phyloP scores from a whole-genome alignment of 305 asterid genomes.

The Andrographis paniculata region DNA sequence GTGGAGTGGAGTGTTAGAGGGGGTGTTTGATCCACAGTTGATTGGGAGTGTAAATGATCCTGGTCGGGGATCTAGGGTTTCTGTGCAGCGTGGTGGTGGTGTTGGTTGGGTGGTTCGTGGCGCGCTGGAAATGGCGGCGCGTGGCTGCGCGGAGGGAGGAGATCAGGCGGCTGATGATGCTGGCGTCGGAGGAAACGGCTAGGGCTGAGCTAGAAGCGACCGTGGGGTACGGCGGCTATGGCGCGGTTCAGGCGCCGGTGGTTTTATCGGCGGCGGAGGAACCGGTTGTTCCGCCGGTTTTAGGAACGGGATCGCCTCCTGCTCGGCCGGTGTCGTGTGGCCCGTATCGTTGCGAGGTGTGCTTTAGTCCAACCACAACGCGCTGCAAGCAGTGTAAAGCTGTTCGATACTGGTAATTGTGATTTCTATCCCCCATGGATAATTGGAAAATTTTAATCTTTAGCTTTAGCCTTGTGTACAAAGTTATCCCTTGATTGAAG shows the following conservation, averaged over 20 bases:
- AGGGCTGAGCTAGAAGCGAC: slow-evolving; percentile 49
- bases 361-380: slow-evolving; percentile 46
- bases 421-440: slow-evolving; percentile 4
- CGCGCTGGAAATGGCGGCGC: slow-evolving; percentile 55
- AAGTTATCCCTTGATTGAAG: slow-evolving; percentile 1
- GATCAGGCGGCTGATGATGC: slow-evolving; percentile 51
- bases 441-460: neutral
- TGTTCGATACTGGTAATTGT: slow-evolving; percentile 61
- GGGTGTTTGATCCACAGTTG: slow-evolving; percentile 16
- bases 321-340: slow-evolving; percentile 35
- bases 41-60: slow-evolving; percentile 46
- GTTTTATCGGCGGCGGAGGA: slow-evolving; percentile 11
- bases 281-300: slow-evolving; percentile 12
- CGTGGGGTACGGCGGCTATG: slow-evolving; percentile 21
- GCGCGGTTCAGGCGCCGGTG: slow-evolving; percentile 7
- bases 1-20: slow-evolving; percentile 34
- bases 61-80: slow-evolving; percentile 56
- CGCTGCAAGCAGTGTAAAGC: slow-evolving; percentile 76
- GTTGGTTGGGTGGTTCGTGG: slow-evolving; percentile 39
- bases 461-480: slow-evolving; percentile 6
- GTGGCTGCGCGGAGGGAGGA: slow-evolving; percentile 52
- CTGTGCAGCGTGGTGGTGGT: slow-evolving; percentile 34
- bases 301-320: slow-evolving; percentile 15
- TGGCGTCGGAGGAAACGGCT: slow-evolving; percentile 61
- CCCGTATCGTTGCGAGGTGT: slow-evolving; percentile 60